phyloP scores from a whole-genome alignment of 2,329 filamentous ascomycete species.

The Westerdykella sp. region DNA sequence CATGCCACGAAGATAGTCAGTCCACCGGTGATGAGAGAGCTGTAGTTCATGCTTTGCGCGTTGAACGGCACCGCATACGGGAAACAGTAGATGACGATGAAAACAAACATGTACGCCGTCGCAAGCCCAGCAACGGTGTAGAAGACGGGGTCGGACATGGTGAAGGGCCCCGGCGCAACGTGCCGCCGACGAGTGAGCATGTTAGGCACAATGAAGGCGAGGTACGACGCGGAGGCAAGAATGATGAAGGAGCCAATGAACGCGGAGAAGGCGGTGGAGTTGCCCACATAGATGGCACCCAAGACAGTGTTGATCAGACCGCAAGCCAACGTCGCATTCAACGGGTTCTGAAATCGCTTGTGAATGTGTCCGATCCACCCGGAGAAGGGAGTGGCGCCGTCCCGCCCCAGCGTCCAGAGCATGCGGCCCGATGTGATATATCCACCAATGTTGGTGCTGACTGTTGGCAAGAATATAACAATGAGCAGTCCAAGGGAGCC shows the following conservation, averaged over 20 bases:
- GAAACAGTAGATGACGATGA: constrained; percentile 59
- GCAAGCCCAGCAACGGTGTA: constrained; percentile 49
- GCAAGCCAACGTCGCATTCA: constrained; percentile 52
- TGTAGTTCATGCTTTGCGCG: constrained; percentile 50
- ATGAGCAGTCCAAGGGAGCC: constrained; percentile 43
- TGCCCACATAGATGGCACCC: constrained; percentile 61
- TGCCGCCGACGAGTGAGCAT: constrained; percentile 35
- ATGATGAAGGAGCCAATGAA: constrained; percentile 58
- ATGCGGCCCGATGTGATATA: constrained; percentile 58
- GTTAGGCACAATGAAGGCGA: constrained; percentile 55
- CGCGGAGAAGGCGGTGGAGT: constrained; percentile 59
- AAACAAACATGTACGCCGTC: constrained; percentile 54
- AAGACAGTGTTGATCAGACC: constrained; percentile 49
- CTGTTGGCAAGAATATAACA: constrained; percentile 48
- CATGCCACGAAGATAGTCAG: constrained; percentile 45
- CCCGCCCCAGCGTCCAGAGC: constrained; percentile 52
- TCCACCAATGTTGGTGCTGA: constrained; percentile 49
- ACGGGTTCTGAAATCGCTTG: constrained; percentile 45
- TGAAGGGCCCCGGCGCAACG: constrained; percentile 1
- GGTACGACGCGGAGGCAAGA: constrained; percentile 52
- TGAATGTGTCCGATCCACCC: constrained; percentile 45
- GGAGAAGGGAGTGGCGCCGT: constrained; percentile 52
- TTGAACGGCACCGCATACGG: constrained; percentile 43
- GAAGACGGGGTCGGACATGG: constrained; percentile 12
- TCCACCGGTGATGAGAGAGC: constrained; percentile 48